Evolutionary conservation across 2,329 filamentous ascomycete genomes (phyloP).

Genomic region (Stagonosporopsis cucurbitacearum): DNA sequence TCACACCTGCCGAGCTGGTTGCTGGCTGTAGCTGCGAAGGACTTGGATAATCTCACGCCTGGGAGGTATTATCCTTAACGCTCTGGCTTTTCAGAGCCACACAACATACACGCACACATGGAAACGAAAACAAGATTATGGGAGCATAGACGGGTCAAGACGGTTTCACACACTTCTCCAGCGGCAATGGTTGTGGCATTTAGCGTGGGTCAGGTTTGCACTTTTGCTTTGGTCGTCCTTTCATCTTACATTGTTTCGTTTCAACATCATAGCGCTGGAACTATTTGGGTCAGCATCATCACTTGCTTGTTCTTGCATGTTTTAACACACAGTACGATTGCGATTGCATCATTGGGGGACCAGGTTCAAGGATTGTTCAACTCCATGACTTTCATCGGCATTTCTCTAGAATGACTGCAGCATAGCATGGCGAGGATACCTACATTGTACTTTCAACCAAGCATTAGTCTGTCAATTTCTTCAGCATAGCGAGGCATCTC

Average conservation of each 20-base stretch:
- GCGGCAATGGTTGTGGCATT: conserved; percentile 48
- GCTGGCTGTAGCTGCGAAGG: conserved; percentile 42
- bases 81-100: conserved; percentile 14
- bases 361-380: conserved; percentile 5
- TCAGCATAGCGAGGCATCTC: conserved; percentile 24
- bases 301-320: conserved; percentile 29
- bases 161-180: conserved; percentile 26
- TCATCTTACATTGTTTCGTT: conserved; percentile 27
- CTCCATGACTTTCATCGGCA: conserved; percentile 12
- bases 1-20: conserved; percentile 19
- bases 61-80: neutral
- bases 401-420: conserved; percentile 19
- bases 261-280: conserved; percentile 40
- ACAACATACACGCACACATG: conserved; percentile 24
- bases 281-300: conserved; percentile 27
- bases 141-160: conserved; percentile 21
- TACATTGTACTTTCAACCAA: conserved; percentile 24
- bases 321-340: conserved; percentile 33
- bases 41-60: conserved; percentile 17
- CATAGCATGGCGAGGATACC: conserved; percentile 36
- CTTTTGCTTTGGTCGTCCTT: conserved; percentile 27
- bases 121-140: conserved; percentile 28
- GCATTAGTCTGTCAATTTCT: conserved; percentile 23
- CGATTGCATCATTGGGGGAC: conserved; percentile 29
- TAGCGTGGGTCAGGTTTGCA: conserved; percentile 43